These are phyloP conservation scores for Ustilago nuda DNA, from an alignment of 1,284 basidiomycete genomes.

Conservation along the genomic window DNA sequence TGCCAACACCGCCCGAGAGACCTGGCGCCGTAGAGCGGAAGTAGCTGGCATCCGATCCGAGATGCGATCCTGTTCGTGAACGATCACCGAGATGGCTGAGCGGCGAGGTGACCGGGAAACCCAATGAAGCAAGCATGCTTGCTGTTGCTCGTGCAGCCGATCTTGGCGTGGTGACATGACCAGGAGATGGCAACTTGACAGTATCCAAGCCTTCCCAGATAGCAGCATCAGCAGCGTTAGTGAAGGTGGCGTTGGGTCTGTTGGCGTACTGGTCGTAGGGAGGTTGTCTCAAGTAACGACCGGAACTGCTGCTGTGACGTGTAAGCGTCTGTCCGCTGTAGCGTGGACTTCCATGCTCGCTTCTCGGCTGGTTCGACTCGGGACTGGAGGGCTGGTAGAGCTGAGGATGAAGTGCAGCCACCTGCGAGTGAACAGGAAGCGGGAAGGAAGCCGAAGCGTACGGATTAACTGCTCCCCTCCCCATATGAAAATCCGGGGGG, in stretches of 20 bases:
- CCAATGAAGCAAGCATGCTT: conserved; percentile 45
- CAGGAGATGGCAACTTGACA: conserved; percentile 47
- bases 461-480: conserved; percentile 56
- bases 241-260: conserved; percentile 20
- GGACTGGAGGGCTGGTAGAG: conserved; percentile 57
- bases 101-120: conserved; percentile 50
- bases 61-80: conserved; percentile 28
- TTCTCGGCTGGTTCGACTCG: conserved; percentile 57
- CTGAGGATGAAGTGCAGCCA: conserved; percentile 50
- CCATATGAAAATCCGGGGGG: conserved; percentile 56
- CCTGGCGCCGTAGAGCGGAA: conserved; percentile 48
- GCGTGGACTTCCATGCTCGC: conserved; percentile 59
- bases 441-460: conserved; percentile 57
- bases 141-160: conserved; percentile 43
- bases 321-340: conserved; percentile 43
- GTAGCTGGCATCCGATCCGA: conserved; percentile 47
- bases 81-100: conserved; percentile 49
- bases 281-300: conserved; percentile 28
- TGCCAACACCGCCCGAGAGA: conserved; percentile 28
- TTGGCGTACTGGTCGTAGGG: conserved; percentile 33
- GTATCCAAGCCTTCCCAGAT: conserved; percentile 56
- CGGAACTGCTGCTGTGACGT: conserved; percentile 50
- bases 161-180: conserved; percentile 41
- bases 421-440: conserved; percentile 53
- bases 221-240: conserved; percentile 40